These are phyloP conservation scores for Amyloporia xantha DNA, from an alignment of 768 basidiomycete genomes.

Conservation along the genomic window DNA sequence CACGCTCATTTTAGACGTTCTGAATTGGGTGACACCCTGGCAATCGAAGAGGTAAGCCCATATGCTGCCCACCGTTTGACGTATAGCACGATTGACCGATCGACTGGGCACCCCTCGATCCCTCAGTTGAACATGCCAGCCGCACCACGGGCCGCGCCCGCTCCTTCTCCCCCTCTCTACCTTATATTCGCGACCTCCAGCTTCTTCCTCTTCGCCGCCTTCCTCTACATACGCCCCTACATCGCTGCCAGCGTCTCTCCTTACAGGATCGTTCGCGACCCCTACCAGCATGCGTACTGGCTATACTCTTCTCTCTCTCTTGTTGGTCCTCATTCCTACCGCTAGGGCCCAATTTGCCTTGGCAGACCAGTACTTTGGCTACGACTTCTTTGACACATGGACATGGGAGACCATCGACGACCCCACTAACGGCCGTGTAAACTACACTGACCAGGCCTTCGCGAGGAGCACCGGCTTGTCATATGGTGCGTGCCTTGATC, in stretches of 20 bases:
- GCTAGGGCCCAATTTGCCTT: conserved; percentile 16
- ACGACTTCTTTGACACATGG: conserved; percentile 41
- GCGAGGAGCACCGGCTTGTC: conserved; percentile 40
- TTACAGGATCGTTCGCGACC: conserved; percentile 11
- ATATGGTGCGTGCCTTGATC: conserved; percentile 32
- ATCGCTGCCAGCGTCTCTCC: conserved; percentile 13
- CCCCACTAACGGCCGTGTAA: conserved; percentile 62
- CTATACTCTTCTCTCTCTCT: conserved; percentile 17
- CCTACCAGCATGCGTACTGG: conserved; percentile 28
- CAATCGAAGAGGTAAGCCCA: not conserved
- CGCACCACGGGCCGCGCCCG: conserved; percentile 2
- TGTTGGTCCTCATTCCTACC: conserved; percentile 13
- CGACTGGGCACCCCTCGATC: not conserved
- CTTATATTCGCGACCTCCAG: conserved; percentile 8
- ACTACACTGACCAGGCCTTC: conserved; percentile 43
- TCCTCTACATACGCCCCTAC: conserved; percentile 20
- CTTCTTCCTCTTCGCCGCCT: conserved; percentile 18
- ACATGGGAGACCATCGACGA: conserved; percentile 45
- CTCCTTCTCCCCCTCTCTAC: not conserved
- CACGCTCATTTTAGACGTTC: not conserved
- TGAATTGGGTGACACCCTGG: not conserved
- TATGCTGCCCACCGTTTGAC: not conserved
- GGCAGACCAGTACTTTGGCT: conserved; percentile 25
- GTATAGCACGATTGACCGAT: not conserved
- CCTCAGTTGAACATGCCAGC: conserved; percentile 7